Evolutionary conservation across 106 monocot species (phyloP).

Genomic region (Dioscorea dumetorum): DNA sequence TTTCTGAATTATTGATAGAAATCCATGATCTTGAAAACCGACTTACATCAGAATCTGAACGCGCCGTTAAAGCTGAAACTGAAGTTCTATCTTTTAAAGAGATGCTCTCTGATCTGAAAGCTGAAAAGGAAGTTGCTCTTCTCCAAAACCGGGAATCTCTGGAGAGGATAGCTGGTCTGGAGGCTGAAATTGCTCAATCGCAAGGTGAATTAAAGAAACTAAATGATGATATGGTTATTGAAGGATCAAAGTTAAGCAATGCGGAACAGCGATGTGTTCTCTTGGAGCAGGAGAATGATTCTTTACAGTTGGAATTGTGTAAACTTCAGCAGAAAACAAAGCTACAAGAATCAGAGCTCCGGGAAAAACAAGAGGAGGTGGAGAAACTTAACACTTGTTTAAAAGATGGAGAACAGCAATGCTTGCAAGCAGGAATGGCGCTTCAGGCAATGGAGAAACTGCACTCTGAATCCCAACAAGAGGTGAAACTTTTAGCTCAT

Average conservation of each 20-base stretch:
- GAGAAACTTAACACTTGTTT: conserved; percentile 17
- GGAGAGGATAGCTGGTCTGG: conserved; percentile 33
- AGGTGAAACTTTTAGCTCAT: conserved; percentile 19
- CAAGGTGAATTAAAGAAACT: conserved; percentile 34
- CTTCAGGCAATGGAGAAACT: conserved; percentile 17
- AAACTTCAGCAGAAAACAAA: conserved; percentile 14
- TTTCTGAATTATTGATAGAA: conserved; percentile 25
- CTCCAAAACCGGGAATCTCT: conserved; percentile 17
- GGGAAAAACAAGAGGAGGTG: conserved; percentile 15
- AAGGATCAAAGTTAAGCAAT: conserved; percentile 9
- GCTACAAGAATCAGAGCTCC: conserved; percentile 19
- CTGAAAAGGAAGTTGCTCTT: conserved; percentile 41
- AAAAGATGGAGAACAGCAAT: conserved; percentile 16
- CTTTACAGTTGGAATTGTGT: conserved; percentile 15
- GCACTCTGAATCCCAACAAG: conserved; percentile 29
- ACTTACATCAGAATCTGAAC: conserved; percentile 16
- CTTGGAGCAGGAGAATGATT: conserved; percentile 19
- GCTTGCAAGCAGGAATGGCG: conserved; percentile 21
- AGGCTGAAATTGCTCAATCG: conserved; percentile 21
- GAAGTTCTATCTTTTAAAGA: conserved; percentile 32
- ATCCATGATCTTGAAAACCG: conserved; percentile 31
- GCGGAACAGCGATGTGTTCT: conserved; percentile 25
- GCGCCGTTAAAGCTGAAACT: conserved; percentile 18
- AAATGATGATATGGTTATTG: conserved; percentile 27
- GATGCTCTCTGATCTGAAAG: conserved; percentile 25